Evolutionary conservation across 352 stramenopile species (phyloP).

Genomic region (Elongisporangium senticosum): DNA sequence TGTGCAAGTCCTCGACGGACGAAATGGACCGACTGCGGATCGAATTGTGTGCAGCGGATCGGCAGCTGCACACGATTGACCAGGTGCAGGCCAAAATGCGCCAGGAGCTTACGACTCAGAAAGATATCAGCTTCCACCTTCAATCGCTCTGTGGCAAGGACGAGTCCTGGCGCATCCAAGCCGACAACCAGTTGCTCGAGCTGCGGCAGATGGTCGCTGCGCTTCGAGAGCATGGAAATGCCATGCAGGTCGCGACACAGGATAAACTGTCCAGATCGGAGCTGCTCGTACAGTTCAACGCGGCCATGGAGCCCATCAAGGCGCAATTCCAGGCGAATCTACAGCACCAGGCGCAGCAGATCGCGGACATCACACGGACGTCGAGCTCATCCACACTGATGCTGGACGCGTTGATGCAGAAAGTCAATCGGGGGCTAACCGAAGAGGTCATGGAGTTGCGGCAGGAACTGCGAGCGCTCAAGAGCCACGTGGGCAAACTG

Average conservation of each 20-base stretch:
- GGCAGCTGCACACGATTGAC: constrained; percentile 71
- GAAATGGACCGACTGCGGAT: constrained; percentile 65
- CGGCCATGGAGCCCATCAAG: constrained; percentile 75
- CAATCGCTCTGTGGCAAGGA: constrained; percentile 83
- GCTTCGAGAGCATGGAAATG: constrained; percentile 64
- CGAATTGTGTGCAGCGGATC: constrained; percentile 63
- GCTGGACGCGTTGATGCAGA: constrained; percentile 55
- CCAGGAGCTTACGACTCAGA: constrained; percentile 76
- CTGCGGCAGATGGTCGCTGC: constrained; percentile 66
- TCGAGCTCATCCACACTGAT: constrained; percentile 53
- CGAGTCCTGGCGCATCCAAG: constrained; percentile 80
- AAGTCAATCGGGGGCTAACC: constrained; percentile 47
- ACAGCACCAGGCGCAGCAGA: constrained; percentile 67
- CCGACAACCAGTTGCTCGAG: constrained; percentile 76
- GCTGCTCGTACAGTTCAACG: constrained; percentile 77
- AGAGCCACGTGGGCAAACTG: constrained; percentile 38
- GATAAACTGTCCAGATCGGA: constrained; percentile 73
- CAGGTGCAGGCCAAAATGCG: constrained; percentile 71
- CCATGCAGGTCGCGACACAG: constrained; percentile 49
- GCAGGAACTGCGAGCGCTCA: constrained; percentile 49
- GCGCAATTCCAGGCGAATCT: constrained; percentile 65
- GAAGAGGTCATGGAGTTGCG: constrained; percentile 50
- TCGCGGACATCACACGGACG: constrained; percentile 57
- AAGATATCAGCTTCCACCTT: constrained; percentile 76
- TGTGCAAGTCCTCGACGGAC: constrained; percentile 71